Evolutionary conservation across 1,139 yeast genomes (phyloP).

Genomic region (Kodamaea alishanica): DNA sequence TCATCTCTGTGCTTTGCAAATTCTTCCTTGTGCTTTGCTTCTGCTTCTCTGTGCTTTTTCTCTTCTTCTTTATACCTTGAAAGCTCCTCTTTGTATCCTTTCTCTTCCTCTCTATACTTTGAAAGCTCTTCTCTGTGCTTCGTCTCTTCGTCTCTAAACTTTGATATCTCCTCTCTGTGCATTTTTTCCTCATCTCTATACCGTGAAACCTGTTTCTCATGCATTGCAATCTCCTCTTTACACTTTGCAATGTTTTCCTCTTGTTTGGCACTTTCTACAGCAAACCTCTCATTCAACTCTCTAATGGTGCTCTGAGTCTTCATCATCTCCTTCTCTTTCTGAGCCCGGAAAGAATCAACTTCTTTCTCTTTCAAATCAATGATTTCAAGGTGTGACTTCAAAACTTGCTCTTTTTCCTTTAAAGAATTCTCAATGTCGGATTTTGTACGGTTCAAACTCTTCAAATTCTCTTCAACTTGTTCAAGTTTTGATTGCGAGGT

Average conservation of each 20-base stretch:
- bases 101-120: background rate
- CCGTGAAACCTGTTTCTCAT: background rate
- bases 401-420: background rate
- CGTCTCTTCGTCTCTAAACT: background rate
- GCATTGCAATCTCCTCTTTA: background rate
- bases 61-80: slow-evolving; percentile 4
- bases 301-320: too few relatives aligned
- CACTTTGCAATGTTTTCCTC: slow-evolving; percentile 2
- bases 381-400: background rate
- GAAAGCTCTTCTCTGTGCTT: background rate
- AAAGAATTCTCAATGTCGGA: background rate
- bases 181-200: background rate
- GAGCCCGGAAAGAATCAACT: background rate
- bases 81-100: slow-evolving; percentile 1
- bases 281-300: background rate
- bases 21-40: slow-evolving; percentile 5
- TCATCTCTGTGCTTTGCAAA: slow-evolving; percentile 2
- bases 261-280: background rate
- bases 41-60: slow-evolving; percentile 6
- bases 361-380: background rate
- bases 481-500: background rate
- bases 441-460: background rate
- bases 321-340: too few relatives aligned
- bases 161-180: background rate
- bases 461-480: background rate